A percentile compares a stretch with the other conserved stretches of the same genome.
phyloP scores from a whole-genome alignment of 768 basidiomycete genomes.

The Suillus plorans region DNA sequence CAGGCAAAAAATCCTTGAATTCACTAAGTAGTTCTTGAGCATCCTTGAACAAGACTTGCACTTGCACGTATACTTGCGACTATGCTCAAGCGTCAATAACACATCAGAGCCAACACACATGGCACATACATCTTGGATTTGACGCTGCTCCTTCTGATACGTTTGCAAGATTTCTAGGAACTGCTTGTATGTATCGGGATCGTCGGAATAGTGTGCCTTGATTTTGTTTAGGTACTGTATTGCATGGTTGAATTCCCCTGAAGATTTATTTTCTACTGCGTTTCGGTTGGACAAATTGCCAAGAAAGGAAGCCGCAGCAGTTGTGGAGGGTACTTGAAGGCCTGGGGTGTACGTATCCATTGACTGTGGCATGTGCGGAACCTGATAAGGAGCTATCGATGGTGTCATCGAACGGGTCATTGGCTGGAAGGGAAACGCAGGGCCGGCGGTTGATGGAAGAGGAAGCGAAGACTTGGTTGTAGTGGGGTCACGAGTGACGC shows the following conservation, averaged over 20 bases:
- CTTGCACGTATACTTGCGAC: constrained; percentile 80
- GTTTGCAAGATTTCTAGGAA: constrained; percentile 87
- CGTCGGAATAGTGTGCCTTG: constrained; percentile 85
- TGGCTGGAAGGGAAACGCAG: constrained; percentile 22
- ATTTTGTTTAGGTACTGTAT: constrained; percentile 99
- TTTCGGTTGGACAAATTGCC: constrained; percentile 55
- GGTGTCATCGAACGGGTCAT: constrained; percentile 36
- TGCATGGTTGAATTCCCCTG: constrained; percentile 86
- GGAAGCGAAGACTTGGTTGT: constrained; percentile 14
- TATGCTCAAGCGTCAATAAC: constrained; percentile 24
- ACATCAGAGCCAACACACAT: constrained; percentile 9
- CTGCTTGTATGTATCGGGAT: constrained; percentile 90
- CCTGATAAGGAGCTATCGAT: constrained; percentile 53
- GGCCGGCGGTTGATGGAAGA: constrained; percentile 34
- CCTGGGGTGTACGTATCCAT: constrained; percentile 48
- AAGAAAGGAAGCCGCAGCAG: constrained; percentile 65
- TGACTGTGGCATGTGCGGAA: constrained; percentile 25
- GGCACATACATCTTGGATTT: constrained; percentile 63
- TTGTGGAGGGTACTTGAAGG: constrained; percentile 45
- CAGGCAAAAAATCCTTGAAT: constrained; percentile 81
- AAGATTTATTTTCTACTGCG: constrained; percentile 49
- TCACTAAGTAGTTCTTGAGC: constrained; percentile 77
- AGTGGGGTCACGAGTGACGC: constrained; percentile 26
- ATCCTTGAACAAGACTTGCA: constrained; percentile 78
- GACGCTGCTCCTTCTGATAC: constrained; percentile 82